phyloP scores from a whole-genome alignment of 2,329 filamentous ascomycete genomes.

The Calonectria hawksworthii region DNA sequence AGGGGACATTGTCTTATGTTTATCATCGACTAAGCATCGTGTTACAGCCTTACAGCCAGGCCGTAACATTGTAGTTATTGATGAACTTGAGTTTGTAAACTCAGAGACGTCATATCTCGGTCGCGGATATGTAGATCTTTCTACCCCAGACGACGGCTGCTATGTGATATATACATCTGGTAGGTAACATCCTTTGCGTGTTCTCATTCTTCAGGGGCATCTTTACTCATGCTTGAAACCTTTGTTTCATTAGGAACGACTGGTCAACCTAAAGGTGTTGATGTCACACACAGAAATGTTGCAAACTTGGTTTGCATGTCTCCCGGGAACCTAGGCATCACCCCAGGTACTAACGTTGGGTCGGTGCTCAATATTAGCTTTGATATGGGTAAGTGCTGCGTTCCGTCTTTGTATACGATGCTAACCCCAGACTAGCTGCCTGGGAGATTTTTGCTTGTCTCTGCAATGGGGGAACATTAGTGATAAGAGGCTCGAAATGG shows the following conservation, averaged over 20 bases:
- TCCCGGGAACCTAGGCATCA: slow-evolving; percentile 66
- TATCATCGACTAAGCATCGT: slow-evolving; percentile 55
- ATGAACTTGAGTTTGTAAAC: slow-evolving; percentile 34
- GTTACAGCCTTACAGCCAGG: slow-evolving; percentile 45
- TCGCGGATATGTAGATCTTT: slow-evolving; percentile 47
- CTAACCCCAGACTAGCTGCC: slow-evolving; percentile 57
- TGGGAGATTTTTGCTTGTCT: slow-evolving; percentile 72
- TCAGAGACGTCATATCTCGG: slow-evolving; percentile 4
- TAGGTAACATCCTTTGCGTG: slow-evolving; percentile 32
- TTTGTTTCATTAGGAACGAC: slow-evolving; percentile 60
- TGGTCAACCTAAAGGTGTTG: slow-evolving; percentile 70
- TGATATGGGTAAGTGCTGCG: slow-evolving; percentile 67
- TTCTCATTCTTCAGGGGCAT: not conserved
- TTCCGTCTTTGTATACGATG: slow-evolving; percentile 1
- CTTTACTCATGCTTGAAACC: slow-evolving; percentile 4
- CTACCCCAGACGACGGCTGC: slow-evolving; percentile 55
- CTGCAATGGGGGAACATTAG: slow-evolving; percentile 70
- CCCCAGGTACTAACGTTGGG: slow-evolving; percentile 64
- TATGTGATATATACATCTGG: slow-evolving; percentile 70
- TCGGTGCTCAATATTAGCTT: slow-evolving; percentile 71
- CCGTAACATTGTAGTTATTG: slow-evolving; percentile 46
- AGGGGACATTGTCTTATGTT: slow-evolving; percentile 61
- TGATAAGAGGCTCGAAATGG: slow-evolving; percentile 66
- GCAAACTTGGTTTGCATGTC: slow-evolving; percentile 65
- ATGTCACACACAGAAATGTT: slow-evolving; percentile 68